These are phyloP conservation scores for Erucastrum elatum DNA, from an alignment of 345 rosid genomes.

Conservation along the genomic window DNA sequence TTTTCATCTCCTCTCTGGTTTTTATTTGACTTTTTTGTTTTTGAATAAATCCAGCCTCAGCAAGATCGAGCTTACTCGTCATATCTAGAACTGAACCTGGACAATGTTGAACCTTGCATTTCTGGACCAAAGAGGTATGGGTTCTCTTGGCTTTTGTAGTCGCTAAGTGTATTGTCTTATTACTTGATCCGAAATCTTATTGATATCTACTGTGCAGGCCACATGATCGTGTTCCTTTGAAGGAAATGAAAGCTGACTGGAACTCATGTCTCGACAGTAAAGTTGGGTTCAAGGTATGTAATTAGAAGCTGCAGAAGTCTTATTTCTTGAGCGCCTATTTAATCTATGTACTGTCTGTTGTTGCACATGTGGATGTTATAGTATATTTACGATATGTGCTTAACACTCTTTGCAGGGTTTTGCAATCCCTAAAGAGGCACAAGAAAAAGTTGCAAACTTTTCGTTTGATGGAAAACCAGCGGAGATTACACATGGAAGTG, in stretches of 20 bases:
- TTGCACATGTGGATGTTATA: neutral
- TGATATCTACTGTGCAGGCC: constrained; percentile 60
- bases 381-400: neutral
- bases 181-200: neutral
- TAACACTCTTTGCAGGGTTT: constrained; percentile 60
- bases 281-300: constrained; percentile 86
- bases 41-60: constrained; percentile 34
- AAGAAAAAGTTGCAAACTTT: constrained; percentile 71
- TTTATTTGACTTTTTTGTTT: constrained; percentile 14
- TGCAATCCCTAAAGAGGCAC: constrained; percentile 87
- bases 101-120: constrained; percentile 80
- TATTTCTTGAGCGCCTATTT: neutral
- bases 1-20: neutral
- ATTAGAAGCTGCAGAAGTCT: constrained; percentile 5
- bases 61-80: constrained; percentile 51
- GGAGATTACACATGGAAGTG: constrained; percentile 96
- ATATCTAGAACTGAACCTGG: constrained; percentile 68
- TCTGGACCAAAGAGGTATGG: constrained; percentile 91
- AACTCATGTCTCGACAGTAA: constrained; percentile 76
- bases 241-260: constrained; percentile 97
- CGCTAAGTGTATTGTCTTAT: neutral
- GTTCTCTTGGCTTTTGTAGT: constrained; percentile 15
- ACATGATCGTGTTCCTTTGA: constrained; percentile 82
- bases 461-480: constrained; percentile 85
- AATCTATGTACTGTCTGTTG: constrained; percentile 1